Percentiles rank a stretch among this genome's conserved stretches.
These are phyloP conservation scores for Cymbidium sinense DNA, from an alignment of 106 monocot genomes.

Conservation along the genomic window DNA sequence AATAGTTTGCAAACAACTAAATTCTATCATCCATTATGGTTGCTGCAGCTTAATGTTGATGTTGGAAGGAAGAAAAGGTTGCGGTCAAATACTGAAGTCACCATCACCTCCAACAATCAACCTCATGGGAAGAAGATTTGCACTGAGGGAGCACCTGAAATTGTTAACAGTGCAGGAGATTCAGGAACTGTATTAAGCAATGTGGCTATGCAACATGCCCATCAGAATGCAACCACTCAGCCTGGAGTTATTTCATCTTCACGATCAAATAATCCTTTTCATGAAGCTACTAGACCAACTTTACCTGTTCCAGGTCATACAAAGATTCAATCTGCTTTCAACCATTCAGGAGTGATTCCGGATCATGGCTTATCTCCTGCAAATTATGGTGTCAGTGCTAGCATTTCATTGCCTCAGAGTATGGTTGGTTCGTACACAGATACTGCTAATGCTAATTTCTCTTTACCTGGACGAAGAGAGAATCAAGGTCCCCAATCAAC, in stretches of 20 bases:
- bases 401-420: constrained; percentile 38
- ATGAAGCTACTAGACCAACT: constrained; percentile 30
- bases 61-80: constrained; percentile 58
- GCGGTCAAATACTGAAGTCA: constrained; percentile 40
- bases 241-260: constrained; percentile 18
- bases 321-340: constrained; percentile 33
- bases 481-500: constrained; percentile 39
- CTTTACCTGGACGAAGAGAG: constrained; percentile 47
- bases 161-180: constrained; percentile 23
- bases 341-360: constrained; percentile 24
- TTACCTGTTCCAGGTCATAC: constrained; percentile 35
- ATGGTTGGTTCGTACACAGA: constrained; percentile 36
- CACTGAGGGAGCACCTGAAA: constrained; percentile 41
- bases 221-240: constrained; percentile 29
- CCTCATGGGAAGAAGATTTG: constrained; percentile 70
- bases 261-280: constrained; percentile 26
- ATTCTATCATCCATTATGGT: background rate
- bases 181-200: constrained; percentile 21
- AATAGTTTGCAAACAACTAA: constrained; percentile 6
- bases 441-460: constrained; percentile 12
- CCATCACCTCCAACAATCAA: constrained; percentile 43
- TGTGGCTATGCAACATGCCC: constrained; percentile 17
- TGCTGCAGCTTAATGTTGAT: constrained; percentile 70
- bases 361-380: constrained; percentile 28
- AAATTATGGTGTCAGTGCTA: constrained; percentile 19